Base-by-base conservation (phyloP, 306 rosid species). In the Hylodesmum podocarpum region DNA sequence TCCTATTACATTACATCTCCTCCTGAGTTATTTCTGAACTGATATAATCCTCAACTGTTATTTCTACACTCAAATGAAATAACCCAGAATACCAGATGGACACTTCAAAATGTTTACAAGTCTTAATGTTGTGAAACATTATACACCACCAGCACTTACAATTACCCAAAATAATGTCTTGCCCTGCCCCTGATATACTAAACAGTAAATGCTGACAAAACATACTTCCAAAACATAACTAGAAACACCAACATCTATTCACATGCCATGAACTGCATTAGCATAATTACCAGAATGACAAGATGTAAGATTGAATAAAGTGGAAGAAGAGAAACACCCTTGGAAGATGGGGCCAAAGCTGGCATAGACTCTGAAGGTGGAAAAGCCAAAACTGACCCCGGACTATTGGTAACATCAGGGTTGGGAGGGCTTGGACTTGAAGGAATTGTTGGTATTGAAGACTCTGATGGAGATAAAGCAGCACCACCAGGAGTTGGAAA, bases 381-480 rank as follows among this genome's bases (percentile, higher is more conserved):
- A 58, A 84, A 76, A 73, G 87, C 82, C 72, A 72, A 37, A 16
- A 31, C 64, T 16, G 84, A 40, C 22, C 79, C 79, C n/a, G 72
- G 82, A 71, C 25, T 62, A 29, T 44, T 63, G 0, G 36, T 18
- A 10, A 5, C 40, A 24, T 80, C 86, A 0, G 88, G 84, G 66
- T 85, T 85, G 29, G 88, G 88, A 70, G 88, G 88, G 55, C 86
- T 85, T 0, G 86, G 88, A 31, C 80, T 78, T 43, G 88, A 76
- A 65, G 88, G 86, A 40, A 85, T 85, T 11, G 84, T 85, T 2
- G 88, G 88, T 22, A 82, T 11, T 33, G 88, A 78, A 1, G 83
- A 81, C 8, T 85, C 88, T 33, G 84, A 47, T 1, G 88, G 88
- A 64, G 88, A 49, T 21, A 5, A 47, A 70, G 88, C 84, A 6